These are phyloP conservation scores for Aspergillus arachidicola DNA, from an alignment of 2,329 filamentous ascomycete species.

Conservation along the genomic window DNA sequence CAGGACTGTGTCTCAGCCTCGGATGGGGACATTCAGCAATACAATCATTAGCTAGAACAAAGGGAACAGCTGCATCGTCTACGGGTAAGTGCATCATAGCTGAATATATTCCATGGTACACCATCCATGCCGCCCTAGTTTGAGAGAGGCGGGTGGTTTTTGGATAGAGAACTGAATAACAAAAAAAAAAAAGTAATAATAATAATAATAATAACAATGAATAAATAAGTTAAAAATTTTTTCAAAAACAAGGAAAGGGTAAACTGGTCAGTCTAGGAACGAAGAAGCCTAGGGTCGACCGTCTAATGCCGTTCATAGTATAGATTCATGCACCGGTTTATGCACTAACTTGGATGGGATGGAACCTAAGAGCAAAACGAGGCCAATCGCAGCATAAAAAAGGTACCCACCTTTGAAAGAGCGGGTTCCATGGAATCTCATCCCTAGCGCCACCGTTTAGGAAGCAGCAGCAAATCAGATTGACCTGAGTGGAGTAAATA, in stretches of 20 bases:
- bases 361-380: constrained; percentile 14
- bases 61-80: constrained; percentile 12
- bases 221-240: background rate
- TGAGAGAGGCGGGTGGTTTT: background rate
- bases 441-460: constrained; percentile 28
- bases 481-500: constrained; percentile 8
- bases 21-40: background rate
- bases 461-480: constrained; percentile 14
- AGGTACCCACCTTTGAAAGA: constrained; percentile 3
- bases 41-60: background rate
- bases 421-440: constrained; percentile 18
- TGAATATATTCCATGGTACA: constrained; percentile 17
- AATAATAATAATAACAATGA: background rate
- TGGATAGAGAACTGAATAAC: background rate
- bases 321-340: constrained; percentile 6
- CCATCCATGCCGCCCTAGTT: background rate
- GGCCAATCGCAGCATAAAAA: constrained; percentile 12
- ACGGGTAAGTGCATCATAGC: constrained; percentile 21
- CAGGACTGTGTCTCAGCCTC: background rate
- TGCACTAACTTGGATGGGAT: constrained; percentile 14
- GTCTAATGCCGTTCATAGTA: background rate
- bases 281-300: background rate
- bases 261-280: background rate
- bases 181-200: constrained; percentile 5
- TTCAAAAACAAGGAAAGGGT: background rate